Base-by-base conservation (phyloP, 176 grass and related monocot species). In the Thinopyrum elongatum region DNA sequence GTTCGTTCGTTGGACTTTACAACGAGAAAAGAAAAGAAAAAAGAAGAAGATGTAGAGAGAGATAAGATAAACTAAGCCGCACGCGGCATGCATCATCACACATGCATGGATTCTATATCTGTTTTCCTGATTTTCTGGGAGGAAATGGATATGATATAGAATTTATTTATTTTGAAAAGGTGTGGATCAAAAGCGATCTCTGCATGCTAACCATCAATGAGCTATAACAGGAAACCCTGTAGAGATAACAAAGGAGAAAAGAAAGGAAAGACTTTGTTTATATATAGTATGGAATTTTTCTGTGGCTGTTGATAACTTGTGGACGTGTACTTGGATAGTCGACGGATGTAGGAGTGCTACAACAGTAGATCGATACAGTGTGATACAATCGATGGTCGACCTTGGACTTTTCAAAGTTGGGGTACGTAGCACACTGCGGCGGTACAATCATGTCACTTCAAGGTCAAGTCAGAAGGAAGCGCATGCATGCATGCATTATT, bases 381-480 rank as follows among this genome's bases (percentile, higher is more conserved):
- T 8, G 53, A 42, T 8, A 39, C 70, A 74, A 28, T 8, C 15
- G 71, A 47, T 74, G 10, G n/a, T 19, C 23, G 41, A 74, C 3
- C 34, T 19, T 53, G 19, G 21, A 22, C 7, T 70, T 21, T 36
- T 8, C 64, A 78, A 85, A 68, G 42, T 2, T 78, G 25, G n/a
- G 1, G 73, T 51, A 42, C 59, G 31, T 8, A 22, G 59, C 9
- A 3, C n/a, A 17, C 38, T 73, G 70, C 46, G 26, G 5, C 3
- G 10, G 71, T 10, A 74, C 23, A 47, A 65, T 80, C 78, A 80
- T 31, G 39, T 30, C 62, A 22, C 3, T 15, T 5, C 79, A 81
- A 80, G 31, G 63, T 34, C 62, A 81, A 68, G 41, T 34, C 62
- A 81, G 26, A 47, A 80, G 12, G 27, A 80, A 44, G 59, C 17